A percentile compares a stretch with the other conserved stretches of the same genome.
Evolutionary conservation across 1,284 basidiomycete genomes (phyloP).

Genomic region (Boletus semigastroideus): DNA sequence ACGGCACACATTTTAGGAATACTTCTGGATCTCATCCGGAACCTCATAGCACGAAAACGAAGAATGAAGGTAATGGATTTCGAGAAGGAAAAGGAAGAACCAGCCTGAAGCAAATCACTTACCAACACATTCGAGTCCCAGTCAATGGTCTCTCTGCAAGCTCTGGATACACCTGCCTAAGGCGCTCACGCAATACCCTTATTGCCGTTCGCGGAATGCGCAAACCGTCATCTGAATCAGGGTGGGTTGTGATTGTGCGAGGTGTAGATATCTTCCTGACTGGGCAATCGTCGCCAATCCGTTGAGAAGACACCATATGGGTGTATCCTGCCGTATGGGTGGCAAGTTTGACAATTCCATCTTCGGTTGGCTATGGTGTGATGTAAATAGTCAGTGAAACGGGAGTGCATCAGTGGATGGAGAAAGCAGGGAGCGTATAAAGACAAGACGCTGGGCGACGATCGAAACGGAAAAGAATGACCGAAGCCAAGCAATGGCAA

Average conservation of each 20-base stretch:
- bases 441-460: no score
- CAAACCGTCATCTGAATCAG: slow-evolving; percentile 46
- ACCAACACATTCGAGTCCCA: slow-evolving; percentile 83
- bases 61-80: not conserved
- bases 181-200: slow-evolving; percentile 46
- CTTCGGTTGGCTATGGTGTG: slow-evolving; percentile 59
- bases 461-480: not conserved
- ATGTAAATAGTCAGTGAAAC: slow-evolving; percentile 2
- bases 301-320: slow-evolving; percentile 35
- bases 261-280: slow-evolving; percentile 57
- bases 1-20: not conserved
- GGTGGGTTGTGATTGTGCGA: slow-evolving; percentile 58
- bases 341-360: slow-evolving; percentile 73
- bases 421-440: not conserved
- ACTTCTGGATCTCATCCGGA: not conserved
- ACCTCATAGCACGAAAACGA: not conserved
- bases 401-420: not conserved
- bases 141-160: slow-evolving; percentile 67
- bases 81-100: not conserved
- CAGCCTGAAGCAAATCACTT: slow-evolving; percentile 22
- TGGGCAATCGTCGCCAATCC: slow-evolving; percentile 7
- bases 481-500: not conserved
- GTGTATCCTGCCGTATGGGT: slow-evolving; percentile 70
- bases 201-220: slow-evolving; percentile 61
- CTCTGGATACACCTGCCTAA: slow-evolving; percentile 68